Conservation (phyloP, 441 rosid species). For the Arabidopsis lyrata region DNA sequence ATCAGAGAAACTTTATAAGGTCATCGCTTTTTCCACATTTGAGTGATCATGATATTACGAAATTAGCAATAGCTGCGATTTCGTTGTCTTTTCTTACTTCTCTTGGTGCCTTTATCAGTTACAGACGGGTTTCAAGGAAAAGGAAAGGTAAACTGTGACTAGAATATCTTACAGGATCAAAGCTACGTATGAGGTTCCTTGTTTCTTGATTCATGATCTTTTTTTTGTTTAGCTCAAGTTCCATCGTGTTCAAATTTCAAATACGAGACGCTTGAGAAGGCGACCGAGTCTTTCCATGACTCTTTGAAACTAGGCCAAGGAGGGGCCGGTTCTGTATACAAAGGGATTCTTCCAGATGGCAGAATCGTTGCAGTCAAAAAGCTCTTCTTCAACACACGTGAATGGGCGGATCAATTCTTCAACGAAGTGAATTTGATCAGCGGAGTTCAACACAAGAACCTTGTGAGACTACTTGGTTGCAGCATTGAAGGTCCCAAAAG, state of each 20-base stretch:
- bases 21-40: conserved; percentile 24
- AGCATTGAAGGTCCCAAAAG: conserved; percentile 85
- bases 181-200: not conserved
- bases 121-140: conserved; percentile 49
- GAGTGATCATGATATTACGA: conserved; percentile 26
- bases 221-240: conserved; percentile 35
- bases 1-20: not conserved
- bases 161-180: not conserved
- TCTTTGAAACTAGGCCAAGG: conserved; percentile 76
- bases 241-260: conserved; percentile 51
- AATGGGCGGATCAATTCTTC: conserved; percentile 82
- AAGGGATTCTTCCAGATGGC: conserved; percentile 69
- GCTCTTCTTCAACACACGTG: conserved; percentile 63
- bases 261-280: conserved; percentile 67
- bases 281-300: conserved; percentile 58
- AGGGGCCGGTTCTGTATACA: conserved; percentile 75
- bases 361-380: conserved; percentile 69
- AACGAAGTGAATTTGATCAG: conserved; percentile 76
- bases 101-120: conserved; percentile 60
- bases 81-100: conserved; percentile 42
- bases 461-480: conserved; percentile 76
- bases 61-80: conserved; percentile 38
- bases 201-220: conserved; percentile 20
- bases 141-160: conserved; percentile 45
- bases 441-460: conserved; percentile 68